A percentile compares a stretch with the other conserved stretches of the same genome.
phyloP scores from a whole-genome alignment of 1,139 yeast species.

The Kurtzmaniella quercitrusa region DNA sequence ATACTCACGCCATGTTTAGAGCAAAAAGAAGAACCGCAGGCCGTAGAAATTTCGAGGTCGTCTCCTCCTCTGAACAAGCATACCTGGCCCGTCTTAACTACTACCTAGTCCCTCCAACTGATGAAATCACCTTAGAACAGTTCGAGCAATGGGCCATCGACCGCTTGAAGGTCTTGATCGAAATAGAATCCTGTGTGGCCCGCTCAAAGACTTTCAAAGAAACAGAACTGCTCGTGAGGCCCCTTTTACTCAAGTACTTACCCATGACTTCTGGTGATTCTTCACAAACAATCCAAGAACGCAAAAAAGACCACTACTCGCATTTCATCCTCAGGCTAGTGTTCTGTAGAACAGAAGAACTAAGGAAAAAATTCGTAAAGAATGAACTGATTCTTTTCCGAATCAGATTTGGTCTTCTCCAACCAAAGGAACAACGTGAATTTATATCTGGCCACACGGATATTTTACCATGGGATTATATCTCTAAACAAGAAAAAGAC shows the following conservation, averaged over 20 bases:
- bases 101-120: slow-evolving; percentile 70
- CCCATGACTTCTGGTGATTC: slow-evolving; percentile 42
- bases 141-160: slow-evolving; percentile 97
- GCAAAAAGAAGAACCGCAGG: slow-evolving; percentile 73
- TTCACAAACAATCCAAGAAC: slow-evolving; percentile 32
- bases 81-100: slow-evolving; percentile 48
- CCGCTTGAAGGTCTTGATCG: slow-evolving; percentile 75
- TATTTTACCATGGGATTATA: slow-evolving; percentile 70
- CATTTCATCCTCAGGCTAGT: slow-evolving; percentile 86
- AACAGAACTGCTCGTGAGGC: slow-evolving; percentile 59
- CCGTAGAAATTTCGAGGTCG: slow-evolving; percentile 63
- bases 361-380: slow-evolving; percentile 71
- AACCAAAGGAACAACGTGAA: slow-evolving; percentile 63
- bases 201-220: slow-evolving; percentile 65
- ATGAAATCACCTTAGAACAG: slow-evolving; percentile 85
- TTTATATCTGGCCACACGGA: slow-evolving; percentile 53
- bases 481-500: slow-evolving; percentile 56
- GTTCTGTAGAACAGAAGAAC: slow-evolving; percentile 85
- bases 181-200: slow-evolving; percentile 71
- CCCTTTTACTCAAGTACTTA: slow-evolving; percentile 57
- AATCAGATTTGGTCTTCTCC: slow-evolving; percentile 63
- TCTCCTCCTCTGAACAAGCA: slow-evolving; percentile 8
- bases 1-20: slow-evolving; percentile 52
- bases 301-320: slow-evolving; percentile 86
- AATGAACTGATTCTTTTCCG: slow-evolving; percentile 74